Evolutionary conservation across 2,329 filamentous ascomycete genomes (phyloP), one percentile per base, ranked within the genome.

Genomic region (Ophiostoma sp.): DNA sequence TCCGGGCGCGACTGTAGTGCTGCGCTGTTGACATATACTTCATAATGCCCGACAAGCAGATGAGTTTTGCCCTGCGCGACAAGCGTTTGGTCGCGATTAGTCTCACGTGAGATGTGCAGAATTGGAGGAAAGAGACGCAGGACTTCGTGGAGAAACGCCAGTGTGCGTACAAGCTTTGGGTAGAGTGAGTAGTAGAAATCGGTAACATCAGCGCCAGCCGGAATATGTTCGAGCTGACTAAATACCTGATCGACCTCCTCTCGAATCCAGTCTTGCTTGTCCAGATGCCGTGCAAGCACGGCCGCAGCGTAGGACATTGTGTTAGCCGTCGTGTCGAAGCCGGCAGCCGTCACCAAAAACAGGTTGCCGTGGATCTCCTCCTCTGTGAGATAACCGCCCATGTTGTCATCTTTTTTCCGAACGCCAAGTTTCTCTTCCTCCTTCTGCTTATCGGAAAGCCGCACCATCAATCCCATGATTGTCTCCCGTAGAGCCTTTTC

Each of bases 301-400:
- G 83, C 82, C 0, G 78, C 86, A 65, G 78, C 81, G 0, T 87
- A 82, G 72, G 80, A 85, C n/a, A 78, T 48, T 23, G 70, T 72
- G 60, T 73, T 73, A 15, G 70, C 79, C 1, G 76, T 84, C 71
- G 82, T 83, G 0, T 75, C 83, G 68, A 82, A 81, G 77, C 85
- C 87, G 75, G 79, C 80, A 3, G 86, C 85, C 84, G 74, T 87
- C 3, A 76, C 76, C 10, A 83, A 83, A 69, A 85, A 87, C 73
- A 77, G 86, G 39, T 73, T 73, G 39, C 70, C 72, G 35, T 64
- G 48, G 76, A 80, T 65, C 65, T 73, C 1, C 75, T 84, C 7
- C 39, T 81, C 4, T 4, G 69, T 68, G 31, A 71, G 52, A 72
- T 6, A 23, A 33, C 66, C 39, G 5, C 13, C 57, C 17, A n/a